Evolutionary conservation across 2,329 filamentous ascomycete genomes (phyloP), one percentile per base, ranked within the genome.

Genomic region (Cladosporium sp.): DNA sequence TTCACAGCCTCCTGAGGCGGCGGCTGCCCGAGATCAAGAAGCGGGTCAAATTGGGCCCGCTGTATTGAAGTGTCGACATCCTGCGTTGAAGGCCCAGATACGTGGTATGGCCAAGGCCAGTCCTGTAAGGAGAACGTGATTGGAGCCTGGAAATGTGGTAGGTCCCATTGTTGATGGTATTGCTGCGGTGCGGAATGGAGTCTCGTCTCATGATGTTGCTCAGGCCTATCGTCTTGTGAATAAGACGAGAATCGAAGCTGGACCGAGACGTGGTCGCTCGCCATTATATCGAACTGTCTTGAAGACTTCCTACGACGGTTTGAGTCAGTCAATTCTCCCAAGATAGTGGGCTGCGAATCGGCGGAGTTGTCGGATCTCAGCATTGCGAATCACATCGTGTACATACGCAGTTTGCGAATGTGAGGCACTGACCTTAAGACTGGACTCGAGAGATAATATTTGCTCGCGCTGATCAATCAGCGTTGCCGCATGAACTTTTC

Each of bases 291-390:
- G 25, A n/a, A 30, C 28, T 21, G 5, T 54, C 0, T 18, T 56
- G 18, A 4, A 18, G 30, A 11, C 1, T 21, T 21, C 16, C 51
- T 54, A 54, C 18, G 13, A 54, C 4, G 46, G 25, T 34, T 10
- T 56, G 18, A 18, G 60, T 63, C 60, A 63, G 60, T 28, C 25
- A 25, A 18, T 10, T n/a, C 5, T 26, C 60, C 49, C 11, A 23
- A 46, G 18, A 46, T 18, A 11, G 14, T 26, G 16, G 60, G 60
- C 60, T 63, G 32, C 60, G 32, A 63, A 63, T 63, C 60, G 49
- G 60, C 34, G 10, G 36, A 25, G 34, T 26, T 28, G 25, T n/a
- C 49, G 34, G 49, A 21, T 18, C 16, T 32, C 25, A 21, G 23
- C 32, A 63, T 34, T 25, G 49, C 59, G 51, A 39, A 26, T 49